Evolutionary conservation across 345 rosid species (phyloP).

Genomic region (Populus davidiana): DNA sequence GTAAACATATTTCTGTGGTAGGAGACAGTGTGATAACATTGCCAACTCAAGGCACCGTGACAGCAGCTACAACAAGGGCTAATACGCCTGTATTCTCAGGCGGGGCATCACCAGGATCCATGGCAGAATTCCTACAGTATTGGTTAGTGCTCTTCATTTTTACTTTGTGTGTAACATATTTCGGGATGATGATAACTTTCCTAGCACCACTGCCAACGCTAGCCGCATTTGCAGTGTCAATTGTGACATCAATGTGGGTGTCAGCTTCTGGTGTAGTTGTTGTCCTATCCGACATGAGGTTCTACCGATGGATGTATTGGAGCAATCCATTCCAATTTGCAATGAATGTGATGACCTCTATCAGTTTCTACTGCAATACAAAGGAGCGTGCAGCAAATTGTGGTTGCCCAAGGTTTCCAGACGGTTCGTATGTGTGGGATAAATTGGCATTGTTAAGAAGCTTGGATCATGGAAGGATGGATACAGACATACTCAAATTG

Average conservation of each 20-base stretch:
- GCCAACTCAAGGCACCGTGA: background rate
- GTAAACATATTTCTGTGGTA: background rate
- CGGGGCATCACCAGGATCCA: constrained; percentile 15
- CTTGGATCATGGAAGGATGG: constrained; percentile 21
- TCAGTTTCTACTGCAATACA: constrained; percentile 25
- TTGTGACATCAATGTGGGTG: constrained; percentile 29
- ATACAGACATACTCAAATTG: constrained; percentile 22
- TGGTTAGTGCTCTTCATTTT: constrained; percentile 33
- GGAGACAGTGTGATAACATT: constrained; percentile 2
- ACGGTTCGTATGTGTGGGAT: constrained; percentile 34
- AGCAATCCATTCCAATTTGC: constrained; percentile 34
- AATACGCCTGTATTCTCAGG: background rate
- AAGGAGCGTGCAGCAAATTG: constrained; percentile 22
- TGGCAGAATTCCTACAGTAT: constrained; percentile 22
- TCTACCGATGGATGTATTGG: constrained; percentile 36
- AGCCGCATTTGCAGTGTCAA: constrained; percentile 38
- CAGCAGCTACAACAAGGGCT: background rate
- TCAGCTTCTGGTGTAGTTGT: constrained; percentile 34
- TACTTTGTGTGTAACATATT: constrained; percentile 29
- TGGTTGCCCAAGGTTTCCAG: constrained; percentile 30
- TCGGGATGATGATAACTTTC: constrained; percentile 41
- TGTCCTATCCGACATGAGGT: constrained; percentile 29
- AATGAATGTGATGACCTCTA: constrained; percentile 13
- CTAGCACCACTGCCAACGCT: constrained; percentile 37
- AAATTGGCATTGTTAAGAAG: constrained; percentile 27